These are phyloP conservation scores for Centrapalus pauciflorus DNA, from an alignment of 129 eudicot species.

Conservation along the genomic window DNA sequence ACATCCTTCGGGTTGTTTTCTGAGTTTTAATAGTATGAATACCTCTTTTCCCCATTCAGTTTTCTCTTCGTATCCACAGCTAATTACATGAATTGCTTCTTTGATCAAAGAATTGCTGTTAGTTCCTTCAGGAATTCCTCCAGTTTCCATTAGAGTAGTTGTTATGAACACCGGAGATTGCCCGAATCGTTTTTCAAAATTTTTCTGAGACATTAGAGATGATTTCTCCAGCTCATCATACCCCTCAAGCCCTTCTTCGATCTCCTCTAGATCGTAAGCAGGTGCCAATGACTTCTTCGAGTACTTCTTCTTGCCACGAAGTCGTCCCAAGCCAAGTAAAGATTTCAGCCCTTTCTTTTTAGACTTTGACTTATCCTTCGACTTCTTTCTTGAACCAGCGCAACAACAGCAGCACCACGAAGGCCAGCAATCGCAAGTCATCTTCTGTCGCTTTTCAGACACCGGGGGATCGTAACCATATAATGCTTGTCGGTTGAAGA, in stretches of 20 bases:
- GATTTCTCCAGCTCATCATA: constrained; percentile 93
- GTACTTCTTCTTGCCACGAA: constrained; percentile 73
- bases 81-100: constrained; percentile 98
- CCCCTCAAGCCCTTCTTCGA: constrained; percentile 97
- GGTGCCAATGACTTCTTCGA: constrained; percentile 63
- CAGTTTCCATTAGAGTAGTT: constrained; percentile 86
- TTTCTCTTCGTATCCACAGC: constrained; percentile 93
- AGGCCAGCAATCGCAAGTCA: constrained; percentile 98
- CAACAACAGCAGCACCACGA: constrained; percentile 95
- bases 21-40: too few species aligned
- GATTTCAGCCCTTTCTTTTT: constrained; percentile 87
- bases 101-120: constrained; percentile 64
- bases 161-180: constrained; percentile 94
- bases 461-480: constrained; percentile 96
- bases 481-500: constrained; percentile 81
- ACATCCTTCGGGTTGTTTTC: too few species aligned
- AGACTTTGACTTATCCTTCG: constrained; percentile 44
- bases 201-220: constrained; percentile 92
- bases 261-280: constrained; percentile 81
- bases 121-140: constrained; percentile 91
- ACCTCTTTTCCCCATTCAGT: constrained; percentile 99
- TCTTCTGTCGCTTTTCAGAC: constrained; percentile 79
- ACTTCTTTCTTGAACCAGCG: constrained; percentile 65
- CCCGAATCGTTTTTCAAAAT: constrained; percentile 90
- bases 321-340: constrained; percentile 50